Conservation (phyloP, 805 yeast genomes). For the Sugiyamaella lignohabitans region DNA sequence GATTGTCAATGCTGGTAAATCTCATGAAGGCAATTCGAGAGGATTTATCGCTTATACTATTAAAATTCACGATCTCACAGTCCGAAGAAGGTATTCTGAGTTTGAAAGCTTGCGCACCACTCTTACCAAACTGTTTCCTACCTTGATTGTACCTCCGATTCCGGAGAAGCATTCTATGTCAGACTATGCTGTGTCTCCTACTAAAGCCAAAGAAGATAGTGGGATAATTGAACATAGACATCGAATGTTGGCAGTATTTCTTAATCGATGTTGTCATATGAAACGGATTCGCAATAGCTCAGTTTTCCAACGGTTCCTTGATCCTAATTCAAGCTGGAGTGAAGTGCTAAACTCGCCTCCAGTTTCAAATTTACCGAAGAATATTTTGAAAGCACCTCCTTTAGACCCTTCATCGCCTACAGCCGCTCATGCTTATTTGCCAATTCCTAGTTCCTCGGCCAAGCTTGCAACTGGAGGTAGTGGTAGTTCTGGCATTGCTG, state of each 20-base stretch:
- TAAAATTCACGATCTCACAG: constrained; percentile 51
- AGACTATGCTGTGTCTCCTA: constrained; percentile 40
- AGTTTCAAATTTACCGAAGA: constrained; percentile 45
- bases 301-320: constrained; percentile 70
- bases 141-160: constrained; percentile 83
- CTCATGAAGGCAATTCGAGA: constrained; percentile 69
- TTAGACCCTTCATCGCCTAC: constrained; percentile 50
- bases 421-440: constrained; percentile 55
- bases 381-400: constrained; percentile 56
- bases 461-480: constrained; percentile 22
- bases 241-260: constrained; percentile 66
- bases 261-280: constrained; percentile 65
- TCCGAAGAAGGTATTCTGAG: constrained; percentile 85
- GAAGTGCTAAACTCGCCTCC: constrained; percentile 62
- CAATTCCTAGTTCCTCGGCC: constrained; percentile 47
- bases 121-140: constrained; percentile 67
- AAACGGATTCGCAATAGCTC: constrained; percentile 49
- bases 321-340: constrained; percentile 78
- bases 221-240: constrained; percentile 57
- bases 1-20: constrained; percentile 79
- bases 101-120: constrained; percentile 76
- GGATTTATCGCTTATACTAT: constrained; percentile 83
- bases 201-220: constrained; percentile 40
- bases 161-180: constrained; percentile 73
- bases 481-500: constrained; percentile 18